Base-by-base conservation (phyloP, 148 eudicot species). In the Amaranthus palmeri region DNA sequence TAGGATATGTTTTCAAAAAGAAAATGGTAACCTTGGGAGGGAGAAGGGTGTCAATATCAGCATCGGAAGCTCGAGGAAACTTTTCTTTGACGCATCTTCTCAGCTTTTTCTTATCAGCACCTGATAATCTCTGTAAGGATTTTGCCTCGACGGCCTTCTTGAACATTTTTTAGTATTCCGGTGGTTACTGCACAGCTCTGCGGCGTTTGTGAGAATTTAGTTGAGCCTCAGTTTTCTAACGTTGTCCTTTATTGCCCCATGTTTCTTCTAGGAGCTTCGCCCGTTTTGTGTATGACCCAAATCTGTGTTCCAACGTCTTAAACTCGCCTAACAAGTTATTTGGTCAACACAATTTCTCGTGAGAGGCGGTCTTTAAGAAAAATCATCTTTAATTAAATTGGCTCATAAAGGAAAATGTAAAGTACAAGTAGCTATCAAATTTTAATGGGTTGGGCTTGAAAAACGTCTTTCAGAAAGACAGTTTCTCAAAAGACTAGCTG, bases 41-140 rank as follows among this genome's bases (percentile, higher is more conserved):
- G 3, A 93, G 85, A 68, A 93, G 85, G 72, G 58, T 13, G 57
- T 93, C 96, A 18, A 88, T 67, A 71, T 88, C 81, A 49, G 82
- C 66, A 73, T 93, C 98, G 63, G 92, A 85, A 61, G 86, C 86
- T 64, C 80, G 72, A 13, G 87, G 77, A 55, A 91, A 89, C 67
- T 87, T 90, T 0, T 91, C 87, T 78, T 73, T 88, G 77, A 93
- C 61, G 43, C 77, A 79, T 67, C 97, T 81, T 64, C 91, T 76
- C 14, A 93, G 72, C 68, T 91, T 93, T 81, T 93, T 93, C 60
- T 90, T 88, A 88, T 91, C 98, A 12, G 96, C 98, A 3, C 98
- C 98, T 7, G 98, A 93, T 73, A 93, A 68, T 54, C 98, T 76
- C 74, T 93, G 97, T 47, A 82, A 86, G 4, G 97, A 83, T 76